Conservation (phyloP, 768 basidiomycete species). For the Pleurotus sapidus region DNA sequence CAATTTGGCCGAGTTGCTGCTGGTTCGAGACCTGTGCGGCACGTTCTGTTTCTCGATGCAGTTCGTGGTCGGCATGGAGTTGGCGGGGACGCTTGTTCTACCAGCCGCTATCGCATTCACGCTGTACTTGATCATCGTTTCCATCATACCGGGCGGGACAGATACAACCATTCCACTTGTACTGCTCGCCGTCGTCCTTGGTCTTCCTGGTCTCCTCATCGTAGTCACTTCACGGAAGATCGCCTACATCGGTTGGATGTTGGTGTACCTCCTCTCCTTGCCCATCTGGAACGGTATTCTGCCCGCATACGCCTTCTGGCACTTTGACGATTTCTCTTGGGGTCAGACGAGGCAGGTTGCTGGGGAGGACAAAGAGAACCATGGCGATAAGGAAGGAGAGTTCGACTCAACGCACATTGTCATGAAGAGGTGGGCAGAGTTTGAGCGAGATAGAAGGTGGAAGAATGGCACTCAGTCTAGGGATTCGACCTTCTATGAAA, state of each 20-base stretch:
- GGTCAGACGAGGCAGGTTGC: slow-evolving; percentile 87
- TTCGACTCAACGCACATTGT: slow-evolving; percentile 97
- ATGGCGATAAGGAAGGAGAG: slow-evolving; percentile 93
- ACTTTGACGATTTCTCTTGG: slow-evolving; percentile 99
- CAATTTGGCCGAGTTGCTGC: slow-evolving; percentile 90
- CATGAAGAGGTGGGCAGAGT: slow-evolving; percentile 99
- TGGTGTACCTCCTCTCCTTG: slow-evolving; percentile 87
- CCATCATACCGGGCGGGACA: slow-evolving; percentile 78
- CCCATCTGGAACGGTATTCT: slow-evolving; percentile 98
- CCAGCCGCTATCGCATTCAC: slow-evolving; percentile 99
- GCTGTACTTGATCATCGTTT: slow-evolving; percentile 84
- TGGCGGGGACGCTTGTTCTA: slow-evolving; percentile 92
- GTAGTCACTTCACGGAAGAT: slow-evolving; percentile 94
- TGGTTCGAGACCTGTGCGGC: slow-evolving; percentile 97
- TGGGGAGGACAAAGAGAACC: slow-evolving; percentile 63
- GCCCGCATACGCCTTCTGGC: slow-evolving; percentile 97
- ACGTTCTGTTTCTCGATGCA: slow-evolving; percentile 99
- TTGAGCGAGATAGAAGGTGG: slow-evolving; percentile 94
- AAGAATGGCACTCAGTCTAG: slow-evolving; percentile 82
- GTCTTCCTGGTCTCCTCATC: slow-evolving; percentile 93
- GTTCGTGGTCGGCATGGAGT: slow-evolving; percentile 98
- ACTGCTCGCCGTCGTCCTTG: slow-evolving; percentile 90
- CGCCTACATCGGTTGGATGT: slow-evolving; percentile 96
- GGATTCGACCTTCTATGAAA: slow-evolving; percentile 73
- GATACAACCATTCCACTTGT: slow-evolving; percentile 89